Evolutionary conservation across 2,329 filamentous ascomycete genomes (phyloP), one percentile per base, ranked within the genome.

Genomic region (Fusarium nodosum): DNA sequence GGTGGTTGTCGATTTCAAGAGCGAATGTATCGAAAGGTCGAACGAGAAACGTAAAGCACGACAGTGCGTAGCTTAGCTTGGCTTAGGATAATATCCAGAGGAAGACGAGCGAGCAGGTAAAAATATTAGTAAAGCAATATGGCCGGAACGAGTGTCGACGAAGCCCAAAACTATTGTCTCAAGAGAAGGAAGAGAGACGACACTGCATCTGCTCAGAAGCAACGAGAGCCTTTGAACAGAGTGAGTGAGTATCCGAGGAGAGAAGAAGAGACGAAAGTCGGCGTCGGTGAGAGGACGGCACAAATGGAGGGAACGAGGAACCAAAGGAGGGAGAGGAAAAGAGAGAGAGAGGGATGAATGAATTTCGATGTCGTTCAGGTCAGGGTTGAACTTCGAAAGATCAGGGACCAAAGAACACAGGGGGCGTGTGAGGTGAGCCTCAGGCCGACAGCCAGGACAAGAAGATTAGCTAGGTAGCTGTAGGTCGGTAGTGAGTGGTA

Each of bases 91-190:
- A 41, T 55, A 70, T 68, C 63, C 63, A 60, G 55, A 53, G 39
- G 56, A 57, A 64, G 48, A 28, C 48, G 48, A 30, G 64, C 60
- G 68, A 75, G 67, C 64, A 69, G 73, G 75, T 68, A 72, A 77
- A 70, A 75, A 72, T 77, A 77, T 76, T 74, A 75, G 65, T 71
- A 74, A 74, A 68, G 70, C 66, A 71, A 73, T 77, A 77, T 60
- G 72, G 60, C 62, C 59, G 66, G 72, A 79, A 78, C 69, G 77
- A 78, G 72, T 61, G 77, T 77, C 73, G 73, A 73, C 72, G 71
- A 74, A 66, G 72, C 57, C 68, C 65, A 73, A 73, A 75, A 66
- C 61, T 68, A 54, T 64, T 56, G 68, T 74, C 73, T 77, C 66
- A 76, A 74, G 71, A 70, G 72, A 65, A 72, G 67, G 63, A 72